Conservation (phyloP, 2,329 filamentous ascomycete species). For the Ophiostoma perfectum region DNA sequence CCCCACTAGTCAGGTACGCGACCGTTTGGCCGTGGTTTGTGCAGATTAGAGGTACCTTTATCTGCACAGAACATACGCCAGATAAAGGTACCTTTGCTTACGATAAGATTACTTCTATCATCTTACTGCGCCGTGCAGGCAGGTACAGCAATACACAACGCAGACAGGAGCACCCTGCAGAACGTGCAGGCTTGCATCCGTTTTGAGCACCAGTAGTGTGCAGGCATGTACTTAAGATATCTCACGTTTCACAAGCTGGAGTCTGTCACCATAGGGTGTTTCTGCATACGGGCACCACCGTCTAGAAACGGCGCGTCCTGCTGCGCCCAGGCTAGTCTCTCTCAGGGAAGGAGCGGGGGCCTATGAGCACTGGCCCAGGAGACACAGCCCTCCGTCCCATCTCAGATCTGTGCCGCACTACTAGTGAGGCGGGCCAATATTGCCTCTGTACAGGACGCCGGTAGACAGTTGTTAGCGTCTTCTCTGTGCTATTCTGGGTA, state of each 20-base stretch:
- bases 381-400: slow-evolving; percentile 2
- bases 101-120: neutral
- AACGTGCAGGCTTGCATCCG: too few relatives aligned
- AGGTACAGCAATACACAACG: neutral
- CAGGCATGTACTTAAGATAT: too few relatives aligned
- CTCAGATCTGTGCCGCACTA: neutral
- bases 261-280: too few relatives aligned
- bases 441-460: neutral
- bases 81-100: neutral
- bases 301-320: neutral
- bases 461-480: neutral
- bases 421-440: neutral
- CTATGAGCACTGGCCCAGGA: neutral
- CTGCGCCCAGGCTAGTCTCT: neutral
- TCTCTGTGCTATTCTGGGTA: neutral
- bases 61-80: neutral
- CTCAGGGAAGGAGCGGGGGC: neutral
- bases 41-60: neutral
- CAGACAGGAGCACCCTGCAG: too few relatives aligned
- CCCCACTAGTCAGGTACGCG: slow-evolving; percentile 21
- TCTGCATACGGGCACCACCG: neutral
- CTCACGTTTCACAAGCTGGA: too few relatives aligned
- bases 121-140: neutral
- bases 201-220: too few relatives aligned
- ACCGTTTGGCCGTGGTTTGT: neutral